Evolutionary conservation across 495 filamentous ascomycete genomes (phyloP).

Genomic region (Neurospora hispaniola): DNA sequence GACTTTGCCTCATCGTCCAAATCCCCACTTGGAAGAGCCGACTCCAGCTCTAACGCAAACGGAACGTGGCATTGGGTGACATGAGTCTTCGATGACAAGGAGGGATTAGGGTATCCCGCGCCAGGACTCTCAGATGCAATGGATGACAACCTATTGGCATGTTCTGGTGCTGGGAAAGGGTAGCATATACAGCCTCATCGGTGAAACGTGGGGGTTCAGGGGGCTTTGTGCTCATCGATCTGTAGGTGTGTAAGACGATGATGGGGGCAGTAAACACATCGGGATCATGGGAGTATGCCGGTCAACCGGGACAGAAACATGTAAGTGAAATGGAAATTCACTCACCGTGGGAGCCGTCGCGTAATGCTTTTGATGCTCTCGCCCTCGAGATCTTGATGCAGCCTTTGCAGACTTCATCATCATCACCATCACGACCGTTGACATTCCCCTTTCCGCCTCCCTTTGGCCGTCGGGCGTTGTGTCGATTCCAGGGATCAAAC

Average conservation of each 20-base stretch:
- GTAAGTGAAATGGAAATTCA: neutral
- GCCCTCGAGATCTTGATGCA: constrained; percentile 21
- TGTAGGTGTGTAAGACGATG: neutral
- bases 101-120: neutral
- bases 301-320: neutral
- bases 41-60: neutral
- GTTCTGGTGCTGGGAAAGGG: neutral
- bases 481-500: constrained; percentile 21
- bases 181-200: neutral
- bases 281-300: neutral
- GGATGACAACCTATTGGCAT: neutral
- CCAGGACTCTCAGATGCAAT: neutral
- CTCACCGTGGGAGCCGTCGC: constrained; percentile 12
- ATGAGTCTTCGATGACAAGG: neutral
- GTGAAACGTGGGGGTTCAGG: neutral
- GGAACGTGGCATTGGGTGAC: neutral
- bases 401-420: constrained; percentile 16
- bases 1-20: neutral
- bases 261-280: neutral
- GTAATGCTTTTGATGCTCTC: constrained; percentile 9
- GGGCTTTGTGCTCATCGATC: neutral
- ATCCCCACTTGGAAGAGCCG: neutral
- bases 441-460: neutral
- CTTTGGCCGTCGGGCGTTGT: neutral
- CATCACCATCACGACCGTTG: constrained; percentile 1